phyloP scores from a whole-genome alignment of 2,329 filamentous ascomycete genomes.

The Cladosporium sp. region DNA sequence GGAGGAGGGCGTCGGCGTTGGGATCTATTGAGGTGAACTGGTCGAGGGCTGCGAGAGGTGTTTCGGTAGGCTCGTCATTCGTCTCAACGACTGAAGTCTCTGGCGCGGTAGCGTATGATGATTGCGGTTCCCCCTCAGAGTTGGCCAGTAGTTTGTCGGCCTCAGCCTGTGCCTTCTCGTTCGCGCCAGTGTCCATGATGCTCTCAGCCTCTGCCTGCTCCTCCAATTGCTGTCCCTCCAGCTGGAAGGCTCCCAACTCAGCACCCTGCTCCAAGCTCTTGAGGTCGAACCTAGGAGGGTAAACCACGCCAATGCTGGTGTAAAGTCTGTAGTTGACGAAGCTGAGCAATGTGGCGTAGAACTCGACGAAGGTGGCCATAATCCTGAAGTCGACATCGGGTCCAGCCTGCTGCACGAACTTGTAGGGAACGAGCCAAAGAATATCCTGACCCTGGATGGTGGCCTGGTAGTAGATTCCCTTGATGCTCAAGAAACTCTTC shows the following conservation, averaged over 20 bases:
- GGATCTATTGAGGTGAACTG: slow-evolving; percentile 83
- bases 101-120: slow-evolving; percentile 24
- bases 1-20: slow-evolving; percentile 79
- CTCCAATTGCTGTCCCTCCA: slow-evolving; percentile 67
- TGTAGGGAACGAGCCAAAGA: slow-evolving; percentile 94
- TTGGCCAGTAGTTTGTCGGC: slow-evolving; percentile 41
- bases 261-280: slow-evolving; percentile 83
- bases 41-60: slow-evolving; percentile 60
- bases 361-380: slow-evolving; percentile 98
- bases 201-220: slow-evolving; percentile 25
- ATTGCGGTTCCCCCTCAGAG: slow-evolving; percentile 12
- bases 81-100: slow-evolving; percentile 35
- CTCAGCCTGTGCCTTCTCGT: slow-evolving; percentile 45
- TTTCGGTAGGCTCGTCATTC: slow-evolving; percentile 25
- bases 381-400: slow-evolving; percentile 97
- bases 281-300: slow-evolving; percentile 89
- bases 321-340: slow-evolving; percentile 97
- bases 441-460: slow-evolving; percentile 96
- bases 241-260: slow-evolving; percentile 83
- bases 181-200: slow-evolving; percentile 24
- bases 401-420: slow-evolving; percentile 91
- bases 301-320: slow-evolving; percentile 84
- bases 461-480: slow-evolving; percentile 98
- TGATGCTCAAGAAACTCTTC: slow-evolving; percentile 97
- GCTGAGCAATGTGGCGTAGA: slow-evolving; percentile 92